Evolutionary conservation across 106 monocot species (phyloP), one percentile per base, ranked within the genome.

Genomic region (Dioscorea zingiberensis): DNA sequence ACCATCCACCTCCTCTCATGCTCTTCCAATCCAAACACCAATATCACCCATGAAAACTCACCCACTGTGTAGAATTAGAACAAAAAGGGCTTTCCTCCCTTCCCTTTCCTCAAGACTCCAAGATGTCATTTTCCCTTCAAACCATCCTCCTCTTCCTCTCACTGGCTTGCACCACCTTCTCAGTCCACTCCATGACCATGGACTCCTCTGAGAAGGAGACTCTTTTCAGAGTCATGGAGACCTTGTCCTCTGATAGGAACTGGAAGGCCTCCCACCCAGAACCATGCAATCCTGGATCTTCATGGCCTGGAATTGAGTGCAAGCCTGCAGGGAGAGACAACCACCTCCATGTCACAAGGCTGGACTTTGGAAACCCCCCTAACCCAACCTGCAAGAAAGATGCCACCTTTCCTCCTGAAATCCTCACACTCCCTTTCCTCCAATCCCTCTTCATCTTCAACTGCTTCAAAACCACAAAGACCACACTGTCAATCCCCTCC

Each of bases 241-340:
- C 86, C 58, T 65, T 94, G 69, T 94, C 94, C 58, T 84, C 89
- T 0, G 89, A 94, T 27, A 69, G 79, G 51, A 74, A 86, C 77
- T 94, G 89, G 94, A 75, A 89, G 48, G 48, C 59, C 71, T 79
- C 83, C 60, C 61, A 66, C 83, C 84, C 86, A 6, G 79, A 94
- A 54, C 94, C 94, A 7, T 94, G 94, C 64, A 24, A 13, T 5
- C 79, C 87, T 0, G 80, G 83, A 30, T 78, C 83, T 14, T 86
- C 89, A 0, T 86, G 86, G 86, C 83, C 76, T 27, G 94, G 94
- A 17, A 68, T 94, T 13, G 89, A 89, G 28, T 94, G 94, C 71
- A 81, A 82, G 57, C 38, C 38, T 38, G 68, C 66, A 0, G 81
- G 73, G 27, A 15, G 6, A 4, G 83, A 81, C 65, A 63, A 53